Base-by-base conservation (phyloP, 495 filamentous ascomycete genomes). In the Chaetomium tenue region DNA sequence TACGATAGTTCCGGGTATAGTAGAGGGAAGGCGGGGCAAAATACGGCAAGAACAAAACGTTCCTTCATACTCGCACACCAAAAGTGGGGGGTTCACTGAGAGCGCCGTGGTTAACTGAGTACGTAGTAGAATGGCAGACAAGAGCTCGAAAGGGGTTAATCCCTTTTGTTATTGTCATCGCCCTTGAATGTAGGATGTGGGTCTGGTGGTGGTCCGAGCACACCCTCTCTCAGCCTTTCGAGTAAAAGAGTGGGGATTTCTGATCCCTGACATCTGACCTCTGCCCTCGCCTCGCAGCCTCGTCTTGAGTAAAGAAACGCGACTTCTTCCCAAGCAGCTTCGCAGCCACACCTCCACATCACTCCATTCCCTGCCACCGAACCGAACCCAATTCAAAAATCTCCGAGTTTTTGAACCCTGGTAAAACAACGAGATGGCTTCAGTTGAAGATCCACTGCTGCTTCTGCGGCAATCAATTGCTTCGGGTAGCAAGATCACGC, bases 401-500 rank as follows among this genome's bases (percentile, higher is more conserved):
- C 5, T 13, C 15, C 30, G 60, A 23, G 39, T 7, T 23, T 16
- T 37, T 0, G 39, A 47, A 22, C 0, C 5, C 11, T 9, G 22
- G 20, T 15, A 8, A 11, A 12, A 26, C 61, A 50, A 18, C 28
- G 18, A 64, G 28, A 82, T 82, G 79, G 74, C 78, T 33, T 59
- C 77, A 39, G 60, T 63, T 42, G 75, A 76, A 28, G 92, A 96
- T 71, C 86, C 92, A 51, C 89, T 97, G 59, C 79, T 90, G 58
- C 85, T 90, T 63, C 83, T 97, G 50, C 89, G 92, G 65, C 86
- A 88, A 66, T 86, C 90, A 58, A 93, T 96, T 74, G 85, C 88
- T 33, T 79, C 84, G 54, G 80, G 84, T 66, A 81, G 72, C 71
- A 57, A 80, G 55, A 87, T 90, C 59, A 83, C 87, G 37, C 87